Conservation (phyloP, 163 green algal species). For the Scenedesmus sp. region DNA sequence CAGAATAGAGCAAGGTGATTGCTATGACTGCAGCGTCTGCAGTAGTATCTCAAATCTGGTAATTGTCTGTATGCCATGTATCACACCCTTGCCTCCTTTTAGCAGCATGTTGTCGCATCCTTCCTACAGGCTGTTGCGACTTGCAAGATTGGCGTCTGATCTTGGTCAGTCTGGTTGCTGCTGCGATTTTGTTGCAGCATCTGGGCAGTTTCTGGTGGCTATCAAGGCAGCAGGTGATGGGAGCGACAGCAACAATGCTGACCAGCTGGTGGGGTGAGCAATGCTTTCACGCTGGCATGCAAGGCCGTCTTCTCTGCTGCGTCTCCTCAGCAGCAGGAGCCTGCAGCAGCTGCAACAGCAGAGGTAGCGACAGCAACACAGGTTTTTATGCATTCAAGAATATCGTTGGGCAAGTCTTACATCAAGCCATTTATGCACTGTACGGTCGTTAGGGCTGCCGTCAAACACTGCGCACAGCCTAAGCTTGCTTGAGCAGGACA, state of each 20-base stretch:
- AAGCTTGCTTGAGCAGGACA: too few species aligned
- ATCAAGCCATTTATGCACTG: neutral
- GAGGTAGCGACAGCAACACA: neutral
- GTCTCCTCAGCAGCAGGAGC: neutral
- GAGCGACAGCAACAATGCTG: neutral
- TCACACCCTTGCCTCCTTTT: too few species aligned
- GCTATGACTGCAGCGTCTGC: neutral
- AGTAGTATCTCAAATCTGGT: too few species aligned
- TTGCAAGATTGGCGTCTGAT: neutral
- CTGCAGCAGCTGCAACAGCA: neutral
- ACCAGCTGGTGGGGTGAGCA: slow-evolving; percentile 17
- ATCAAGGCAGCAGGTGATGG: neutral
- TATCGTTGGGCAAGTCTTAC: neutral
- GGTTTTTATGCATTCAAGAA: neutral
- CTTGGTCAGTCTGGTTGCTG: neutral
- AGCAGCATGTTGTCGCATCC: too few species aligned
- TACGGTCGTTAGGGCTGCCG: too few species aligned
- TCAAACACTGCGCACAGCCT: too few species aligned
- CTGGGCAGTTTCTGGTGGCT: slow-evolving; percentile 32
- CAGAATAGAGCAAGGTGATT: slow-evolving; percentile 33
- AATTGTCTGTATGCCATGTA: too few species aligned
- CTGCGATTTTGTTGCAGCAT: slow-evolving; percentile 10
- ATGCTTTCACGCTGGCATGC: neutral
- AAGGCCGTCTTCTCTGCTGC: neutral
- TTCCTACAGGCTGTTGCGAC: neutral